Percentiles rank a stretch among this genome's conserved stretches.
Evolutionary conservation across 257 asterid species (phyloP).

Genomic region (Solanum raphanifolium): DNA sequence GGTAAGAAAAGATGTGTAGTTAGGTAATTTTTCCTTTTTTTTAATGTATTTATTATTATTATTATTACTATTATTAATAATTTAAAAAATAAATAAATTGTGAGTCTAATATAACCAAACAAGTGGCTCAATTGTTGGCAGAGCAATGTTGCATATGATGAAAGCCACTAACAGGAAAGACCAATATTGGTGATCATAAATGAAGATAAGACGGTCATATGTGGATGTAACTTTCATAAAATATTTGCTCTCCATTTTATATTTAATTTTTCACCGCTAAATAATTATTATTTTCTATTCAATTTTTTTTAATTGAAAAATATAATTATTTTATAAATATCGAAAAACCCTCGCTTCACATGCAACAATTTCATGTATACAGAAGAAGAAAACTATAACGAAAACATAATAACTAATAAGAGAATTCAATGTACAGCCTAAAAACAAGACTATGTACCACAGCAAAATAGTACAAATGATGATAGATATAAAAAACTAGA

Average conservation of each 20-base stretch:
- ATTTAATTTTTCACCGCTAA: not conserved
- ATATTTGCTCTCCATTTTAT: not conserved
- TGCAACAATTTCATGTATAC: not conserved
- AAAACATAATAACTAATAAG: not conserved
- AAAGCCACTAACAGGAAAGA: slow-evolving; percentile 23
- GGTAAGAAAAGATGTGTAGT: no score
- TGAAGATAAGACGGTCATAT: slow-evolving; percentile 22
- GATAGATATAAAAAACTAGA: no score
- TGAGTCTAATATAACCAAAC: not conserved
- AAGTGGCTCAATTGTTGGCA: slow-evolving; percentile 12
- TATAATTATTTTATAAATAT: not conserved
- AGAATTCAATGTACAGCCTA: not conserved
- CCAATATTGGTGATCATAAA: not conserved
- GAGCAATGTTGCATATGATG: slow-evolving; percentile 36
- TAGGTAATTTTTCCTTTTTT: no score
- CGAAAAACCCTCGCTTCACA: no score
- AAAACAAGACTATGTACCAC: not conserved
- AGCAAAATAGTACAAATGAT: not conserved
- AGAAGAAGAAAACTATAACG: not conserved
- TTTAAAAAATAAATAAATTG: not conserved
- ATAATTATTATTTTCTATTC: no score
- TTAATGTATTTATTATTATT: no score
- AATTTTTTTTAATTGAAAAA: no score
- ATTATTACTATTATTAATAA: no score
- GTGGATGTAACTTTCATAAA: slow-evolving; percentile 51